Evolutionary conservation across 176 grass and related monocot genomes (phyloP), one percentile per base, ranked within the genome.

Genomic region (Ensete glaucum): DNA sequence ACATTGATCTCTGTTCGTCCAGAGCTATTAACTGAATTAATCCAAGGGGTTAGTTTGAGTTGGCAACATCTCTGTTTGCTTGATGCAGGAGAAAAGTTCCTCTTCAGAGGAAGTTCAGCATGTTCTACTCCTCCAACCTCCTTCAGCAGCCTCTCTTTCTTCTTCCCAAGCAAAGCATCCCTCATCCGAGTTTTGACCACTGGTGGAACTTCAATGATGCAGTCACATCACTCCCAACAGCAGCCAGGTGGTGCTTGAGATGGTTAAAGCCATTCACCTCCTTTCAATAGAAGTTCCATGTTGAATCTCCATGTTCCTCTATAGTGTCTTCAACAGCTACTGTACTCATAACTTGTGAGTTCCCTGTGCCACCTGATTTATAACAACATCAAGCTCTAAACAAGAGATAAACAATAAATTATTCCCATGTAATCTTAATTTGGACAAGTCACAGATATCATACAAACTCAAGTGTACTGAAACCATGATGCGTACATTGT

Each of bases 281-380:
- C 81, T 87, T 83, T 25, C 81, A 34, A 83, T 19, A 11, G 78
- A 20, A 66, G 55, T 81, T n/a, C 82, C 79, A 75, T 88, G 22
- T 23, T 23, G 22, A 23, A 23, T 23, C 22, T n/a, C 82, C 75
- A 75, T 88, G 75, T 54, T 78, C 79, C 76, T 76, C 70, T 2
- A 75, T 81, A 53, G 15, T 52, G 21, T 25, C 60, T 10, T n/a
- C 73, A 16, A 7, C 48, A 52, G 19, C 13, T 19, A n/a, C 52
- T 9, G 59, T 51, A 76, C 15, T 64, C 75, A 77, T 77, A 60
- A 26, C 53, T 29, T n/a, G 52, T 51, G 17, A 70, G 48, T 50
- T 21, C 67, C 67, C 19, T 20, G 67, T 19, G 51, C 67, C 17
- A 52, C 34, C 67, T 20, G 16, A 69, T 43, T 51, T 21, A 17